Percentiles rank a stretch among this genome's conserved stretches.
These are phyloP conservation scores for Diplodia intermedia DNA, from an alignment of 2,329 filamentous ascomycete species.

Conservation along the genomic window DNA sequence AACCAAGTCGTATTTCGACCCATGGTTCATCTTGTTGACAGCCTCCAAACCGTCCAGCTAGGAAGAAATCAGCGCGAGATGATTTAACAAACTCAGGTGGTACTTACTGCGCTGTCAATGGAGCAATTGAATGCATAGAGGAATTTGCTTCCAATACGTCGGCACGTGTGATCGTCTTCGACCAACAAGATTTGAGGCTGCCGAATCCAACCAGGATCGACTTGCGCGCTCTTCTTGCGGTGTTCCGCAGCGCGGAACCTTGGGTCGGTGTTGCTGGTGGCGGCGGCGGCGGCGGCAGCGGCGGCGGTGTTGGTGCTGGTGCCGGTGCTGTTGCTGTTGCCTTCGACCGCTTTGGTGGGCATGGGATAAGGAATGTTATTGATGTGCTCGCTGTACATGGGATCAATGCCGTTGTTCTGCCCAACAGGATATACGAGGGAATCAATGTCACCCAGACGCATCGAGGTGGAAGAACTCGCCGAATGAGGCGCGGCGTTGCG, in stretches of 20 bases:
- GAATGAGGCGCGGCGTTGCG: conserved; percentile 53
- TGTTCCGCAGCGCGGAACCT: conserved; percentile 45
- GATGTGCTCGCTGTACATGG: conserved; percentile 92
- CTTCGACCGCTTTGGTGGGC: conserved; percentile 69
- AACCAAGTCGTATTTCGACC: conserved; percentile 68
- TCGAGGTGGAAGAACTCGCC: conserved; percentile 57
- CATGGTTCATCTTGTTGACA: conserved; percentile 79
- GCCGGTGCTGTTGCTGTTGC: conserved; percentile 34
- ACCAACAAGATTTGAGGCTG: conserved; percentile 86
- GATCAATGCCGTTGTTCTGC: conserved; percentile 89
- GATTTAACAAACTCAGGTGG: not conserved
- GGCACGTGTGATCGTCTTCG: conserved; percentile 76
- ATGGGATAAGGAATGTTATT: conserved; percentile 89
- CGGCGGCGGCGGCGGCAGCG: not conserved
- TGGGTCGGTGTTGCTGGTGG: conserved; percentile 46
- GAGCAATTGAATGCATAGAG: conserved; percentile 69
- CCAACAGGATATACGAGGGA: conserved; percentile 89
- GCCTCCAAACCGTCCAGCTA: conserved; percentile 89
- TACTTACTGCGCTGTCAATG: conserved; percentile 68
- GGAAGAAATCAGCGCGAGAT: conserved; percentile 39
- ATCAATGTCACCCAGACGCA: conserved; percentile 66
- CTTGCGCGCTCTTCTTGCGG: conserved; percentile 65
- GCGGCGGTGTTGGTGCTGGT: not conserved
- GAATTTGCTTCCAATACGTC: conserved; percentile 71
- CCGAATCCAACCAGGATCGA: conserved; percentile 70